A percentile compares a stretch with the other conserved stretches of the same genome.
These are phyloP conservation scores for Pholiota molesta DNA, from an alignment of 768 basidiomycete genomes.

Conservation along the genomic window DNA sequence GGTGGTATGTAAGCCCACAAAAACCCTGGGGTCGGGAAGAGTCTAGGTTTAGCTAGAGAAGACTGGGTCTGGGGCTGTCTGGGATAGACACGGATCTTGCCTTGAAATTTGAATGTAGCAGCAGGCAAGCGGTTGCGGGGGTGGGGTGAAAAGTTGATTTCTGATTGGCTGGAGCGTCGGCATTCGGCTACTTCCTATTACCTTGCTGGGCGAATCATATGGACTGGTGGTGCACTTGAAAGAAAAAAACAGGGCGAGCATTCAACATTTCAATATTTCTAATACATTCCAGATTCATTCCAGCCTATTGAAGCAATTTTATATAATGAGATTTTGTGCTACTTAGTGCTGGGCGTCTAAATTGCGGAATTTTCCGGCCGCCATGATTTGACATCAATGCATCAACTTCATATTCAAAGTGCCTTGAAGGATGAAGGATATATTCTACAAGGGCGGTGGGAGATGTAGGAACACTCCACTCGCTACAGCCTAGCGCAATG, in stretches of 20 bases:
- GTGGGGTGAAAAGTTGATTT: neutral
- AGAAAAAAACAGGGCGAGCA: too few species aligned
- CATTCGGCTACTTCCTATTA: neutral
- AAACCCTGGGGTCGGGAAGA: neutral
- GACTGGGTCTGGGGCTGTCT: neutral
- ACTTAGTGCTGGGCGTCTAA: neutral
- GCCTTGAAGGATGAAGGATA: too few species aligned
- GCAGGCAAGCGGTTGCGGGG: neutral
- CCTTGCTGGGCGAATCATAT: neutral
- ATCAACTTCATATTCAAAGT: too few species aligned
- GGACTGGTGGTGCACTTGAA: too few species aligned
- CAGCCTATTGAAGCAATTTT: too few species aligned
- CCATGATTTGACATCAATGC: too few species aligned
- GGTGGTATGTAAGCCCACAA: neutral
- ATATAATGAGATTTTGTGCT: too few species aligned
- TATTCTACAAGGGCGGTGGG: neutral
- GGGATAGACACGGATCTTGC: neutral
- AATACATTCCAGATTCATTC: too few species aligned
- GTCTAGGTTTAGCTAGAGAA: neutral
- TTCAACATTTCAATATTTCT: too few species aligned
- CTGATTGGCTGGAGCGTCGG: neutral
- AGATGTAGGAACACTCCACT: neutral
- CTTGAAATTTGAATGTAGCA: neutral
- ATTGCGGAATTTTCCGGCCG: neutral
- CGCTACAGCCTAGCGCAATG: neutral